Evolutionary conservation across 805 yeast genomes (phyloP), one percentile per base, ranked within the genome.

Genomic region (Peterozyma xylosa): DNA sequence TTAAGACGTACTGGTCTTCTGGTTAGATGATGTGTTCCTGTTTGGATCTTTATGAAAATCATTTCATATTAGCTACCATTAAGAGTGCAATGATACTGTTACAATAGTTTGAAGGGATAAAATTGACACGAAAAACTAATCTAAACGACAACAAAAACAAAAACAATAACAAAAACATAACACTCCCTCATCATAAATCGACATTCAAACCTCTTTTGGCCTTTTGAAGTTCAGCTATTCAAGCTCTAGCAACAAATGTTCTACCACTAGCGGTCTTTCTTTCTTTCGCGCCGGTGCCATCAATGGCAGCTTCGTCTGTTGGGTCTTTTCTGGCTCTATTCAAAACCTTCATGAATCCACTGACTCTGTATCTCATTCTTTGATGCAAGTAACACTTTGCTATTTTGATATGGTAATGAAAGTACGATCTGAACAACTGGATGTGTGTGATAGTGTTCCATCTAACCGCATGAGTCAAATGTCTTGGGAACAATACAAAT

Each of bases 311-410:
- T 52, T 81, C 89, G 46, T 78, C 84, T 15, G 80, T 84, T 46
- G 79, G 85, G 56, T 93, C 99, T 27, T 96, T 91, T 66, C 90
- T 89, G 30, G 99, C 99, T 59, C 99, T 78, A 70, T 93, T 93
- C 67, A 93, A 79, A 30, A 93, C 91, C 73, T 93, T 93, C 60
- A 90, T 77, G 70, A 90, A 93, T 56, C 95, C 93, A 53, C 85
- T 82, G 18, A 93, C 98, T 57, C 99, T 78, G 66, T 73, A 87
- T 65, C 99, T 80, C 99, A 93, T 93, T 73, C 99, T 82, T 42
- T 96, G 88, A 66, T 93, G 99, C 82, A 93, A 81, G 67, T 86
- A 93, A 33, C 99, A 98, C 73, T 93, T 93, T 48, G 96, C 89
- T 64, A 97, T 91, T 68, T 93, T 93, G 70, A 93, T 93, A 62